phyloP scores from a whole-genome alignment of 2,329 filamentous ascomycete species.

The Cercospora janseana region DNA sequence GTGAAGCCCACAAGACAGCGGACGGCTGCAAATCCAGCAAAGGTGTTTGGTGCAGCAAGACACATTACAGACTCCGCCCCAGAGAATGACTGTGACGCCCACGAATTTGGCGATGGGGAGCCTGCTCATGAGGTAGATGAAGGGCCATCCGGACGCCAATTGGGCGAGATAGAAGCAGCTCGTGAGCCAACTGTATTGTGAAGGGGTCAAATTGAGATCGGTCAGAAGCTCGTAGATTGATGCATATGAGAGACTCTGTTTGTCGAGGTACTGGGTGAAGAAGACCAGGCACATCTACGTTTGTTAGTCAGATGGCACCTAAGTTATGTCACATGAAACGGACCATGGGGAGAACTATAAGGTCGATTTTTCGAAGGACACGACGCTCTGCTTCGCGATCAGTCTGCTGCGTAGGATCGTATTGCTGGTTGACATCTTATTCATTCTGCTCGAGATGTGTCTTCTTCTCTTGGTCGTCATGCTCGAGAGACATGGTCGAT shows the following conservation, averaged over 20 bases:
- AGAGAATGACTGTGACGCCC: slow-evolving; percentile 46
- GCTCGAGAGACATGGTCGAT: neutral
- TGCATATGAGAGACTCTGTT: slow-evolving; percentile 53
- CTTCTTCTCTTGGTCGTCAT: slow-evolving; percentile 15
- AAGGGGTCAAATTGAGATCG: slow-evolving; percentile 47
- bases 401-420: neutral
- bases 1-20: slow-evolving; percentile 44
- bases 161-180: slow-evolving; percentile 48
- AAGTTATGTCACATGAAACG: neutral
- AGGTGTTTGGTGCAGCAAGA: slow-evolving; percentile 44
- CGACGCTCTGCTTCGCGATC: slow-evolving; percentile 14
- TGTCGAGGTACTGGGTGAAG: slow-evolving; percentile 44
- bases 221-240: slow-evolving; percentile 49
- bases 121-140: slow-evolving; percentile 53
- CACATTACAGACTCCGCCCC: slow-evolving; percentile 48
- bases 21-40: slow-evolving; percentile 34
- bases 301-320: neutral
- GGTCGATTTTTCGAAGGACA: slow-evolving; percentile 24
- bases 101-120: slow-evolving; percentile 53
- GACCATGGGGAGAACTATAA: slow-evolving; percentile 24
- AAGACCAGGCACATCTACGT: slow-evolving; percentile 33
- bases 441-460: neutral
- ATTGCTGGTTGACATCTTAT: neutral
- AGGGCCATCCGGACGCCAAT: slow-evolving; percentile 49
- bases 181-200: slow-evolving; percentile 52